Base-by-base conservation (phyloP, 805 yeast species). In the Saturnispora halmiae region DNA sequence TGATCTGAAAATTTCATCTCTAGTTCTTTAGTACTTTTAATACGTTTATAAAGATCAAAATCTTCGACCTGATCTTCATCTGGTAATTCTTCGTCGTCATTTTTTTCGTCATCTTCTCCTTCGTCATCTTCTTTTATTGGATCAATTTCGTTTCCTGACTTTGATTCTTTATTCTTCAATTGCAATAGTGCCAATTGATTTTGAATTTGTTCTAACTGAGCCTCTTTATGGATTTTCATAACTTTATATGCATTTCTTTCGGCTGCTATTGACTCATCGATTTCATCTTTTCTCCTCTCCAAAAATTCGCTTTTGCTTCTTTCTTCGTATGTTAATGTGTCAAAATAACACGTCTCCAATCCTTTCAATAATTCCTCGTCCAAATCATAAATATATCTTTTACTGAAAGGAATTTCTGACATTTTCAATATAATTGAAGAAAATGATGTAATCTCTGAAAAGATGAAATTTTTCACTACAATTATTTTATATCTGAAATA, bases 321-420 rank as follows among this genome's bases (percentile, higher is more conserved):
- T 42, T 45, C 45, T 43, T 65, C 64, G 6, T 66, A 56, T 0
- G 75, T 69, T 5, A 63, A 49, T 1, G 72, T 62, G 51, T 78
- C 82, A 55, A 79, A 79, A 47, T 67, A 66, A 53, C 77, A 56
- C 48, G 79, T 53, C 48, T 71, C 64, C 39, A 81, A 55, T 0
- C 79, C 69, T 21, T 63, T 48, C 11, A 71, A 39, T 2, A 79
- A 52, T 1, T 56, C 50, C 1, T 55, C 48, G 2, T 70, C 52
- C 13, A 78, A 53, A 33, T 65, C 66, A 51, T 68, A 79, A 4
- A 78, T 56, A 49, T 77, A 79, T 7, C 71, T 55, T 33, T 72
- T 74, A 0, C 34, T 29, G 24, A 42, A 51, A 6, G 51, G 28
- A 11, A 39, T 27, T 13, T 39, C 34, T 21, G 31, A 20, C 39